phyloP scores from a whole-genome alignment of 2,329 filamentous ascomycete genomes.

The Truncatella angustata region DNA sequence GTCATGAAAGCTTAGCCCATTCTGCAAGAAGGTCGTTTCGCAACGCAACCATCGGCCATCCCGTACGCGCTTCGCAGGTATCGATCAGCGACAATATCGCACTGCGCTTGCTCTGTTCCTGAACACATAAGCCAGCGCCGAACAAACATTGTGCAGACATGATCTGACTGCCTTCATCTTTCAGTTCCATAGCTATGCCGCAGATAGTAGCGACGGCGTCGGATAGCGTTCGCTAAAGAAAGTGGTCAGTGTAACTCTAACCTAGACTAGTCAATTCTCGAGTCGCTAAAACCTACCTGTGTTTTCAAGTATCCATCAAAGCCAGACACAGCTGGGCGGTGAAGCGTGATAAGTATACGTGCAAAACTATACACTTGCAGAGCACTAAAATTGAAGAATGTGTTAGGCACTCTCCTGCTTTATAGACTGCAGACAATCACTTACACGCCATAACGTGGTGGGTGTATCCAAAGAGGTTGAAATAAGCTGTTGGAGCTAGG shows the following conservation, averaged over 20 bases:
- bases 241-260: background rate
- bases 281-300: constrained; percentile 8
- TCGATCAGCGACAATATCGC: constrained; percentile 35
- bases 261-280: too few species aligned
- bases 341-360: constrained; percentile 49
- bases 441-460: constrained; percentile 43
- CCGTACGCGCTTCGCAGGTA: constrained; percentile 34
- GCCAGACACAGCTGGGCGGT: constrained; percentile 48
- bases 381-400: too few species aligned
- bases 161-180: constrained; percentile 38
- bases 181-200: constrained; percentile 45
- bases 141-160: constrained; percentile 43
- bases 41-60: constrained; percentile 35
- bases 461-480: constrained; percentile 50
- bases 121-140: constrained; percentile 40
- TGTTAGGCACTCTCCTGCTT: too few species aligned
- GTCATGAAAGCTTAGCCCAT: constrained; percentile 28
- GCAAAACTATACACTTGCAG: constrained; percentile 53
- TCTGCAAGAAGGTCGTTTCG: constrained; percentile 27
- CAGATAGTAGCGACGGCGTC: constrained; percentile 47
- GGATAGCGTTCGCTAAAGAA: constrained; percentile 36
- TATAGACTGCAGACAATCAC: too few species aligned
- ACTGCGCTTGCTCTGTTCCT: constrained; percentile 33
- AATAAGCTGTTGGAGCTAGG: constrained; percentile 30
- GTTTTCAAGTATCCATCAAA: constrained; percentile 43